Percentiles rank a stretch among this genome's conserved stretches.
Conservation (phyloP, 805 yeast species). For the Pichia kluyveri region DNA sequence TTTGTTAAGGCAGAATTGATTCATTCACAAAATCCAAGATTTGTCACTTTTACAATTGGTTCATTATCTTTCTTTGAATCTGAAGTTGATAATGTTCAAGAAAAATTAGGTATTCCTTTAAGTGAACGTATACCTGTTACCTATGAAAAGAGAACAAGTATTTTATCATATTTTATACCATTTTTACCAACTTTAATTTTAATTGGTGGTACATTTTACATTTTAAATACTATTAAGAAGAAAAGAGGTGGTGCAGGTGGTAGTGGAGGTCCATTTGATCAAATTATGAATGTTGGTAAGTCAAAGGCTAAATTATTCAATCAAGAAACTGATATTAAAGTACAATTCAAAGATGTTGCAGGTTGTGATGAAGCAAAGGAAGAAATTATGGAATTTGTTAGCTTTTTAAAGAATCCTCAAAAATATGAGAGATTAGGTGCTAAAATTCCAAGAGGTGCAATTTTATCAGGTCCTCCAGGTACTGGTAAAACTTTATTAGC, state of each 20-base stretch:
- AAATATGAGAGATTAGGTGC: conserved; percentile 93
- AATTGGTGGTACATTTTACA: conserved; percentile 81
- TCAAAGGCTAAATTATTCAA: conserved; percentile 87
- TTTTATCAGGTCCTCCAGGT: conserved; percentile 97
- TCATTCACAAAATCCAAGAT: conserved; percentile 19
- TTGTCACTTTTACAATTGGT: conserved; percentile 68
- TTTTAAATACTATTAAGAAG: conserved; percentile 28
- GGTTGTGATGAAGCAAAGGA: conserved; percentile 96
- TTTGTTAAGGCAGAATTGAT: conserved; percentile 57
- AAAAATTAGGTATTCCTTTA: conserved; percentile 51
- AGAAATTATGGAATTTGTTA: conserved; percentile 96
- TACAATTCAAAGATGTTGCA: conserved; percentile 89
- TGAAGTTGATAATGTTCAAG: conserved; percentile 67
- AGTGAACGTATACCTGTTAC: conserved; percentile 71
- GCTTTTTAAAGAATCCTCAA: conserved; percentile 80
- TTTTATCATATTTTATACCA: conserved; percentile 55
- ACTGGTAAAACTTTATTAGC: conserved; percentile 97
- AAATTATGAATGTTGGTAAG: conserved; percentile 77
- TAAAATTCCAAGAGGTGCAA: conserved; percentile 96
- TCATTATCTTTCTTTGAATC: conserved; percentile 83
- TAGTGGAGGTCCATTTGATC: conserved; percentile 64
- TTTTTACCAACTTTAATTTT: conserved; percentile 83
- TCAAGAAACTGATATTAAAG: conserved; percentile 83
- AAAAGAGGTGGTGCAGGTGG: conserved; percentile 38
- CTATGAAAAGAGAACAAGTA: conserved; percentile 63